Evolutionary conservation across 768 basidiomycete genomes (phyloP).

Genomic region (Rhizopogon sp.): DNA sequence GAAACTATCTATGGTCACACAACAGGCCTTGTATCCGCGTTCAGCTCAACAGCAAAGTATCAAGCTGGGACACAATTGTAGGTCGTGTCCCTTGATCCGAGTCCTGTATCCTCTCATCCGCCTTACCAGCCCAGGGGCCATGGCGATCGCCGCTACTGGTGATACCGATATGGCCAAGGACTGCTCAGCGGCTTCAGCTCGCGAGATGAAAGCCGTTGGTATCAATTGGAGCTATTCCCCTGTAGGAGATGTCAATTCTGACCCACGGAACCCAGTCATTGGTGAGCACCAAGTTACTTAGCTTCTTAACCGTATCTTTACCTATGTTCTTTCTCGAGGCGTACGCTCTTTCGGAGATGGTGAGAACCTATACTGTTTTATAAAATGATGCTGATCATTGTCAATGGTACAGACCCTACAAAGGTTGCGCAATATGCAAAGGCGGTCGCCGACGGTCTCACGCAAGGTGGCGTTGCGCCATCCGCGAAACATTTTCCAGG

Average conservation of each 20-base stretch:
- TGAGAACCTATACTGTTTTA: constrained; percentile 17
- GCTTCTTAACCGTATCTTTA: background rate
- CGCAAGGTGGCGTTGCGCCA: constrained; percentile 47
- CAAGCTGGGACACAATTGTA: constrained; percentile 65
- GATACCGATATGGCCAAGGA: constrained; percentile 40
- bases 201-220: constrained; percentile 54
- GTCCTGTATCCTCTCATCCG: background rate
- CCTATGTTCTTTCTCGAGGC: constrained; percentile 29
- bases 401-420: constrained; percentile 38
- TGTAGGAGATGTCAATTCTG: constrained; percentile 70
- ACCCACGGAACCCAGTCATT: constrained; percentile 66
- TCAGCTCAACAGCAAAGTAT: constrained; percentile 36
- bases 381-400: background rate
- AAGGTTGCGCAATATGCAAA: constrained; percentile 44
- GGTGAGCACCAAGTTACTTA: constrained; percentile 32
- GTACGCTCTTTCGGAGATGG: constrained; percentile 70
- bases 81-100: constrained; percentile 17
- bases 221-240: constrained; percentile 73
- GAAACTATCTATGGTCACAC: background rate
- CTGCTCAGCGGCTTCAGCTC: constrained; percentile 45
- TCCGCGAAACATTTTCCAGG: constrained; percentile 72
- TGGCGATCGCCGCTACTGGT: constrained; percentile 59
- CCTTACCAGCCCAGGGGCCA: constrained; percentile 57
- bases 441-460: constrained; percentile 46
- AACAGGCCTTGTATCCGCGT: constrained; percentile 65